phyloP scores from a whole-genome alignment of 352 stramenopile genomes.

The Pythium grandisporangium region DNA sequence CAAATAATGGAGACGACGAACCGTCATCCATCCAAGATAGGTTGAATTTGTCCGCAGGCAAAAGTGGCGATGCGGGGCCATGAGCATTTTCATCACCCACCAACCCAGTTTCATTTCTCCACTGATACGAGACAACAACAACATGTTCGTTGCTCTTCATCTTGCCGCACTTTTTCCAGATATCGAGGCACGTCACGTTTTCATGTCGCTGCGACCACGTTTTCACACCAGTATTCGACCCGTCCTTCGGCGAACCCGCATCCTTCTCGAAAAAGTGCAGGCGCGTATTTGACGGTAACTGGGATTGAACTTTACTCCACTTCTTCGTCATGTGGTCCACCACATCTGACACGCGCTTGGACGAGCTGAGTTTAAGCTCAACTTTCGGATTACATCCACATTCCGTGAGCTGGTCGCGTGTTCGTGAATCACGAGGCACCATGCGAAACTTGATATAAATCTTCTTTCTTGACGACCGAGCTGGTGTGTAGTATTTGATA shows the following conservation, averaged over 20 bases:
- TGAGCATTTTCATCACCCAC: background rate
- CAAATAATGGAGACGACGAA: background rate
- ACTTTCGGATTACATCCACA: slow-evolving; percentile 65
- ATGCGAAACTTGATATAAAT: slow-evolving; percentile 81
- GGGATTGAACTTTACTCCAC: slow-evolving; percentile 38
- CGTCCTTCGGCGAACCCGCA: background rate
- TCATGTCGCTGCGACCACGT: slow-evolving; percentile 35
- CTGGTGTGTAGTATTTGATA: slow-evolving; percentile 51
- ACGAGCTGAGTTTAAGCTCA: slow-evolving; percentile 67
- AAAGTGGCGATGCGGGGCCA: background rate
- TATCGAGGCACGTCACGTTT: slow-evolving; percentile 56
- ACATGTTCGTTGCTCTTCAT: slow-evolving; percentile 55
- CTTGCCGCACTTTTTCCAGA: slow-evolving; percentile 62
- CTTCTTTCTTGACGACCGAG: slow-evolving; percentile 53
- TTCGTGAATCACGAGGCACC: slow-evolving; percentile 56
- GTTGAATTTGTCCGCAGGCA: too few relatives aligned
- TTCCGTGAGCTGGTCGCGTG: slow-evolving; percentile 30
- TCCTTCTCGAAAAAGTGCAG: slow-evolving; percentile 56
- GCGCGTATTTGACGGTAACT: slow-evolving; percentile 12
- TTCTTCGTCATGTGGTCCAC: slow-evolving; percentile 72
- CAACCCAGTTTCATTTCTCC: slow-evolving; percentile 8
- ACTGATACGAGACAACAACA: slow-evolving; percentile 62
- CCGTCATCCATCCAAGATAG: background rate
- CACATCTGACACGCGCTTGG: slow-evolving; percentile 74
- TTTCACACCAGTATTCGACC: too few relatives aligned